These are phyloP conservation scores for Blastobotrys ciferrii DNA, from an alignment of 1,139 yeast genomes.

Conservation along the genomic window DNA sequence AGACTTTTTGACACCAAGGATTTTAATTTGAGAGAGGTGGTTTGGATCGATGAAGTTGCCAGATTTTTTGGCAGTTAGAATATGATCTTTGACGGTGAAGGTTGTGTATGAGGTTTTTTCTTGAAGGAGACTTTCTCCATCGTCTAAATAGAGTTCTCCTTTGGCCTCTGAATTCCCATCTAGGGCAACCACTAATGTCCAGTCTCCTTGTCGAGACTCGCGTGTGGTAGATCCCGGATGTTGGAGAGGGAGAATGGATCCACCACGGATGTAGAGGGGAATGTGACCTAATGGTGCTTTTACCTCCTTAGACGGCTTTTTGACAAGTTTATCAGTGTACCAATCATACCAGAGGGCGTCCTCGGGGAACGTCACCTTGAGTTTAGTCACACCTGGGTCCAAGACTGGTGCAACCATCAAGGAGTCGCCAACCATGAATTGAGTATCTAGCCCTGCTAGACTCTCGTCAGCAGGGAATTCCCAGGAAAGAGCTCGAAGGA, in stretches of 20 bases:
- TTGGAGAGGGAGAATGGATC: slow-evolving; percentile 28
- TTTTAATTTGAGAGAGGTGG: background rate
- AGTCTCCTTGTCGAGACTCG: slow-evolving; percentile 37
- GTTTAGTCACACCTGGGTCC: slow-evolving; percentile 22
- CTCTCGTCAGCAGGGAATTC: slow-evolving; percentile 22
- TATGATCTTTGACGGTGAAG: background rate
- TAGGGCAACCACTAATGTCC: slow-evolving; percentile 36
- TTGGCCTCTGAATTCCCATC: slow-evolving; percentile 23
- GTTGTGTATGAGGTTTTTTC: background rate
- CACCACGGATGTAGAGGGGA: slow-evolving; percentile 24
- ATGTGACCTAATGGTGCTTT: slow-evolving; percentile 26
- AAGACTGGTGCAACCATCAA: slow-evolving; percentile 25
- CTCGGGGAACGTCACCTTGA: slow-evolving; percentile 35
- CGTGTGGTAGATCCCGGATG: slow-evolving; percentile 37
- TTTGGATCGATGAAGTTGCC: slow-evolving; percentile 1
- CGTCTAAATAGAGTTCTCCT: slow-evolving; percentile 30
- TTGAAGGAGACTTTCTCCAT: slow-evolving; percentile 31
- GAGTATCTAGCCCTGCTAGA: slow-evolving; percentile 16
- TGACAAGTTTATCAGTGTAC: slow-evolving; percentile 35
- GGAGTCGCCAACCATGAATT: slow-evolving; percentile 24
- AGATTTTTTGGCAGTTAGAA: background rate
- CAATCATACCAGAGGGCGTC: slow-evolving; percentile 40
- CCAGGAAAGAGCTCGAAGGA: slow-evolving; percentile 23
- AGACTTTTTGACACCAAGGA: background rate
- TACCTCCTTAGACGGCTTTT: slow-evolving; percentile 27